Percentiles rank a stretch among this genome's conserved stretches.
phyloP scores from a whole-genome alignment of 192 early-diverging fungal species.

The Globomyces pollinis-pini region DNA sequence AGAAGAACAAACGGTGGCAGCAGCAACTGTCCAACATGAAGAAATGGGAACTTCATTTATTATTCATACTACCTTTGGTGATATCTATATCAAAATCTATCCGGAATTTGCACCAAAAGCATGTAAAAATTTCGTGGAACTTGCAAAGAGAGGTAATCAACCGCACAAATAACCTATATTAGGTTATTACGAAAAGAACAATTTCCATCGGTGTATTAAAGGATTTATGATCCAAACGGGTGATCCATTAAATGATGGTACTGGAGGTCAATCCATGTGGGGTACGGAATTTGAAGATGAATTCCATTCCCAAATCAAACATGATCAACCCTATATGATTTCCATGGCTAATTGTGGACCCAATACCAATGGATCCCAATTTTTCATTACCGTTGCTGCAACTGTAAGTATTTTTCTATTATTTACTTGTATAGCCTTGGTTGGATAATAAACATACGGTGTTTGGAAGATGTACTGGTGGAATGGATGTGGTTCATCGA shows the following conservation, averaged over 20 bases:
- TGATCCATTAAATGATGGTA: conserved; percentile 74
- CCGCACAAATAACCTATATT: neutral
- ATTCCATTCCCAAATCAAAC: conserved; percentile 65
- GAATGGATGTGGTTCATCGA: conserved; percentile 84
- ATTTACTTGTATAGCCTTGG: conserved; percentile 90
- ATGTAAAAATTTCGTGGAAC: conserved; percentile 89
- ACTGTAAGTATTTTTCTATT: conserved; percentile 60
- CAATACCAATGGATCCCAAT: conserved; percentile 87
- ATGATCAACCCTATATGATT: conserved; percentile 84
- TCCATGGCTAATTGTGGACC: conserved; percentile 91
- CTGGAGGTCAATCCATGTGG: conserved; percentile 90
- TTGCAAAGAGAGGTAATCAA: conserved; percentile 59
- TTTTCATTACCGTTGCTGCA: conserved; percentile 89
- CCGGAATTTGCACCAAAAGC: conserved; percentile 89
- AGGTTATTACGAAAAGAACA: conserved; percentile 80
- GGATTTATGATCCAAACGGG: conserved; percentile 94
- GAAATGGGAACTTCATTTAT: conserved; percentile 64
- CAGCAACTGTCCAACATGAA: conserved; percentile 36
- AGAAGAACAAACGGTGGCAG: conserved; percentile 89
- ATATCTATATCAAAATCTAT: conserved; percentile 81
- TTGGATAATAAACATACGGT: conserved; percentile 95
- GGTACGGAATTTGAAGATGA: conserved; percentile 92
- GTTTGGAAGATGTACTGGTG: conserved; percentile 82
- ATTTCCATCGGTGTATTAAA: conserved; percentile 96
- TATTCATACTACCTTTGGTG: conserved; percentile 83